phyloP scores from a whole-genome alignment of 306 rosid genomes.

The Vigna radiata region DNA sequence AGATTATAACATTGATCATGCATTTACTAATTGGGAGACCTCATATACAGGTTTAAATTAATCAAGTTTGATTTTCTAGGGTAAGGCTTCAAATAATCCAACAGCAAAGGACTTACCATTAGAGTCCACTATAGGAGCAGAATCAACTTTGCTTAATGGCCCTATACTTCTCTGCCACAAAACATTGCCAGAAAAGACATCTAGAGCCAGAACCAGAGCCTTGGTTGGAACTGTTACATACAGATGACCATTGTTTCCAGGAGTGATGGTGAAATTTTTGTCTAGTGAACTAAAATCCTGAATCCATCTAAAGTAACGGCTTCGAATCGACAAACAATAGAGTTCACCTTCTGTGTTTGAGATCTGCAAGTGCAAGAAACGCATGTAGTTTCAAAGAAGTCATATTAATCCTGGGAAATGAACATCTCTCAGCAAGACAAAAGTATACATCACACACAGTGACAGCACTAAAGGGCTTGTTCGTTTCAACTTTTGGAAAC shows the following conservation, averaged over 20 bases:
- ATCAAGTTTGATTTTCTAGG: background rate
- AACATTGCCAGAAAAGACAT: conserved; percentile 70
- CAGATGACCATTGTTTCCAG: conserved; percentile 82
- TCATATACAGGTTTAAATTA: background rate
- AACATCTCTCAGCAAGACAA: background rate
- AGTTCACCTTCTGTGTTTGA: conserved; percentile 77
- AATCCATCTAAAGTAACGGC: conserved; percentile 72
- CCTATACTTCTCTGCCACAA: conserved; percentile 81
- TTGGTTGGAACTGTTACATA: conserved; percentile 67
- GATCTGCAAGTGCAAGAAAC: conserved; percentile 56
- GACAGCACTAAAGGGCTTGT: background rate
- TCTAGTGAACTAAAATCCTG: conserved; percentile 76
- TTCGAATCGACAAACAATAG: conserved; percentile 64
- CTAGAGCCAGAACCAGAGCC: conserved; percentile 71
- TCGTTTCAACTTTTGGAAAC: background rate
- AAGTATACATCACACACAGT: background rate
- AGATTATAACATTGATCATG: background rate
- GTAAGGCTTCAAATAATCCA: conserved; percentile 5
- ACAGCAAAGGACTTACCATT: conserved; percentile 58
- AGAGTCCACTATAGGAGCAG: conserved; percentile 71
- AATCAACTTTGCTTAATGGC: conserved; percentile 61
- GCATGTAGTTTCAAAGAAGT: conserved; percentile 19
- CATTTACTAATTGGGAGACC: conserved; percentile 6
- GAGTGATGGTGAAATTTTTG: conserved; percentile 60
- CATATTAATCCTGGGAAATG: conserved; percentile 21